Percentiles rank a stretch among this genome's conserved stretches.
phyloP scores from a whole-genome alignment of 2,329 filamentous ascomycete species.

The Fusarium sacchari region DNA sequence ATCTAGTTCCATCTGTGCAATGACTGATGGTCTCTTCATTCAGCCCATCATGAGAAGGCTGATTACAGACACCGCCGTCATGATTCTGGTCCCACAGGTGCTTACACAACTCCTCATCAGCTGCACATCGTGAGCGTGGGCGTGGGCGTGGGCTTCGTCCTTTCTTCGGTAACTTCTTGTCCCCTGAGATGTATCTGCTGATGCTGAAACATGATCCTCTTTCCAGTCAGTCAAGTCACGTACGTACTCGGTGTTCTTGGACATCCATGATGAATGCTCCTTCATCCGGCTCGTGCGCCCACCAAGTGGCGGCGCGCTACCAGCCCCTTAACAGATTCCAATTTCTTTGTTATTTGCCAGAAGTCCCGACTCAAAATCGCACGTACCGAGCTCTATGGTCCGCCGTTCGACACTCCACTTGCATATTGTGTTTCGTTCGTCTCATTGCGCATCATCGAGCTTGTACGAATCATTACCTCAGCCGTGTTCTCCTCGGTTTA shows the following conservation, averaged over 20 bases:
- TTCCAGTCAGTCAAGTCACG: background rate
- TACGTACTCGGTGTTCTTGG: background rate
- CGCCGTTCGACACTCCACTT: slow-evolving; percentile 24
- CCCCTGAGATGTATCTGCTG: background rate
- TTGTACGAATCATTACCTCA: slow-evolving; percentile 39
- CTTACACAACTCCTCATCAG: slow-evolving; percentile 11
- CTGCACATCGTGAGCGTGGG: slow-evolving; percentile 18
- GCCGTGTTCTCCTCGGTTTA: slow-evolving; percentile 5
- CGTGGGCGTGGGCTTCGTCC: background rate
- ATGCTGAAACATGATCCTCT: slow-evolving; percentile 21
- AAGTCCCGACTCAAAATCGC: slow-evolving; percentile 25
- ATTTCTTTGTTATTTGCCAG: slow-evolving; percentile 38
- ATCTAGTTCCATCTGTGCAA: background rate
- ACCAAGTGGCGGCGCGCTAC: slow-evolving; percentile 38
- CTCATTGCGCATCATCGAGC: slow-evolving; percentile 8
- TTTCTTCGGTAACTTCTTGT: background rate
- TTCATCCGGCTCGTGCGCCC: slow-evolving; percentile 32
- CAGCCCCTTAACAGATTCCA: slow-evolving; percentile 42
- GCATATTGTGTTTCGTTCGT: slow-evolving; percentile 18
- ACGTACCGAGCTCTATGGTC: slow-evolving; percentile 34
- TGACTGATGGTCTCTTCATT: background rate
- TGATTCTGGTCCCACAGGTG: slow-evolving; percentile 16
- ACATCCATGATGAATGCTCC: slow-evolving; percentile 25
- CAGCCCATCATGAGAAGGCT: slow-evolving; percentile 1
- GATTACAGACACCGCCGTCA: slow-evolving; percentile 12